Base-by-base conservation (phyloP, 129 eudicot species). In the Artemisia tridentata region DNA sequence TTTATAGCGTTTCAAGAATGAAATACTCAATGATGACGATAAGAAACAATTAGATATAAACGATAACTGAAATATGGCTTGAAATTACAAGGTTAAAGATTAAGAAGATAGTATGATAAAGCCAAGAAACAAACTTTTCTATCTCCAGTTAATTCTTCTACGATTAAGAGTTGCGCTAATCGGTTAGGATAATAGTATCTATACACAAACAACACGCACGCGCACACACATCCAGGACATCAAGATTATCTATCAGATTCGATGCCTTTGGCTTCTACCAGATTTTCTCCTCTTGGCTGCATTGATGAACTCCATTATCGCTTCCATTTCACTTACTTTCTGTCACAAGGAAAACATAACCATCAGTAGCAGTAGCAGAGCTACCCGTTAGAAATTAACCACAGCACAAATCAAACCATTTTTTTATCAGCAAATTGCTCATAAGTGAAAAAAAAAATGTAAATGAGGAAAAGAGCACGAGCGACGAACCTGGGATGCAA, bases 271-370 rank as follows among this genome's bases (percentile, higher is more conserved):
- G 48, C 54, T 78, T 52, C 76, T 76, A 71, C 80, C 80, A n/a
- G 80, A 80, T 70, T 82, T 86, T 23, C 80, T 84, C 72, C 86
- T 85, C 87, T 85, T 92, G 13, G 98, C 98, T 16, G 90, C 88
- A 45, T 80, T 95, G 71, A 92, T 79, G 72, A 92, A 92, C 59
- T 89, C 98, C 82, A 85, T 72, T 51, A 92, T 84, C 65, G 84
- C 98, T 76, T 92, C 90, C 68, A 87, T 78, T 83, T 92, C 98
- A 17, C 91, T 87, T 29, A 89, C 90, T 80, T 80, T 81, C 98
- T 92, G 92, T 78, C 7, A 58, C 41, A 72, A 48, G 4, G 31
- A 71, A 53, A 77, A 23, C 46, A 63, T 34, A 27, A 14, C n/a
- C 15, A 18, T 60, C 41, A 60, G 8, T 41, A 6, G 61, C 19